Conservation (phyloP, 345 rosid species). For the rapeseed (Brassica napus) region DNA sequence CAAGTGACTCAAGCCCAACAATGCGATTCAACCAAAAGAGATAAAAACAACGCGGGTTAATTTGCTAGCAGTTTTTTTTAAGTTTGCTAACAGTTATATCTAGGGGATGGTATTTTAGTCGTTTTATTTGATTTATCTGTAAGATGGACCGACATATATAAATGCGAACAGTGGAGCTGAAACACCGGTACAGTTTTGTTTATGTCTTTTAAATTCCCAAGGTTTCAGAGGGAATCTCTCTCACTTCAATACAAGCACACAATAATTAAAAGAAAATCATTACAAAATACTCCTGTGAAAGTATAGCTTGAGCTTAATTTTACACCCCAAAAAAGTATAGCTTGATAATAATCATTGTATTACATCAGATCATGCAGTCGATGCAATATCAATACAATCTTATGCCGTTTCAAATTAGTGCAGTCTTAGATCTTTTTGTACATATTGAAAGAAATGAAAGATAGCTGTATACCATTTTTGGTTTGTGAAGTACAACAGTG, state of each 20-base stretch:
- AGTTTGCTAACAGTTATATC: neutral
- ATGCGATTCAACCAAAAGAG: constrained; percentile 8
- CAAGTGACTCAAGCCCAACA: constrained; percentile 28
- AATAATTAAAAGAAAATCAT: neutral
- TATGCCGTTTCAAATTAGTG: neutral
- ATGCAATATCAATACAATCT: neutral
- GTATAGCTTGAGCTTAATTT: neutral
- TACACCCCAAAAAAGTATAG: too few species aligned
- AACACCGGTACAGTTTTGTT: constrained; percentile 37
- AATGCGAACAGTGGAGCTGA: constrained; percentile 37
- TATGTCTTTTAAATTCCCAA: constrained; percentile 41
- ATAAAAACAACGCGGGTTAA: neutral
- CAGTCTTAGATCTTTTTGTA: neutral
- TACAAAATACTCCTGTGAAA: neutral
- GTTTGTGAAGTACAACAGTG: neutral
- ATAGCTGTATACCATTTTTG: neutral
- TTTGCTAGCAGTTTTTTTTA: neutral
- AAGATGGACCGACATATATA: constrained; percentile 33
- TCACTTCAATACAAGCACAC: constrained; percentile 26
- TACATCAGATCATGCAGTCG: neutral
- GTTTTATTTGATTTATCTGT: neutral
- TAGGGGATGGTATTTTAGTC: neutral
- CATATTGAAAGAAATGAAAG: neutral
- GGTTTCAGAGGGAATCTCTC: constrained; percentile 43
- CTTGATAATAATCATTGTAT: constrained; percentile 2